These are phyloP conservation scores for Sugiyamaella qingdaonensis DNA, from an alignment of 805 yeast species.

Conservation along the genomic window DNA sequence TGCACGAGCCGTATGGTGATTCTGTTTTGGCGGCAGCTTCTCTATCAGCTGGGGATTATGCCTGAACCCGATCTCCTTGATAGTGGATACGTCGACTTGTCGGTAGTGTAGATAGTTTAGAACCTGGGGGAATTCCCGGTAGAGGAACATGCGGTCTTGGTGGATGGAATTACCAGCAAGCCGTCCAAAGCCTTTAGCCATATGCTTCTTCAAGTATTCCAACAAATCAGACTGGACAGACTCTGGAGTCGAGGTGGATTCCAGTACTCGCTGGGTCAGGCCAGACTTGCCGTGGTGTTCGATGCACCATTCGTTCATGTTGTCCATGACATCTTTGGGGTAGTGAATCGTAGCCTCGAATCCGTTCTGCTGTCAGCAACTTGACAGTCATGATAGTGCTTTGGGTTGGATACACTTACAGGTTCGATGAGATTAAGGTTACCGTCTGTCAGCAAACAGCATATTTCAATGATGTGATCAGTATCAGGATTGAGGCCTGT, in stretches of 20 bases:
- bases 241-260: constrained; percentile 47
- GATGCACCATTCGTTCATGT: constrained; percentile 87
- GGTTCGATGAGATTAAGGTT: constrained; percentile 65
- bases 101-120: constrained; percentile 61
- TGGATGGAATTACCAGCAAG: constrained; percentile 92
- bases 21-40: constrained; percentile 57
- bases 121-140: constrained; percentile 75
- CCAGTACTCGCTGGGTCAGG: constrained; percentile 63
- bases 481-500: constrained; percentile 79
- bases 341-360: constrained; percentile 79
- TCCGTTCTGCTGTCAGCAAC: constrained; percentile 38
- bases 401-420: constrained; percentile 10
- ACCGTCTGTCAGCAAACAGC: constrained; percentile 86
- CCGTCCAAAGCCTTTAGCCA: constrained; percentile 57
- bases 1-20: constrained; percentile 78
- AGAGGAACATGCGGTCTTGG: constrained; percentile 82
- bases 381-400: background rate
- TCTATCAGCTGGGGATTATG: constrained; percentile 63
- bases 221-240: constrained; percentile 65
- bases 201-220: constrained; percentile 52
- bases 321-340: constrained; percentile 54
- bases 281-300: constrained; percentile 76
- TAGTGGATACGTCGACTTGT: constrained; percentile 81
- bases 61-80: constrained; percentile 75
- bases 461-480: constrained; percentile 88